These are phyloP conservation scores for Phylloporus arenicola DNA, from an alignment of 768 basidiomycete species.

Conservation along the genomic window DNA sequence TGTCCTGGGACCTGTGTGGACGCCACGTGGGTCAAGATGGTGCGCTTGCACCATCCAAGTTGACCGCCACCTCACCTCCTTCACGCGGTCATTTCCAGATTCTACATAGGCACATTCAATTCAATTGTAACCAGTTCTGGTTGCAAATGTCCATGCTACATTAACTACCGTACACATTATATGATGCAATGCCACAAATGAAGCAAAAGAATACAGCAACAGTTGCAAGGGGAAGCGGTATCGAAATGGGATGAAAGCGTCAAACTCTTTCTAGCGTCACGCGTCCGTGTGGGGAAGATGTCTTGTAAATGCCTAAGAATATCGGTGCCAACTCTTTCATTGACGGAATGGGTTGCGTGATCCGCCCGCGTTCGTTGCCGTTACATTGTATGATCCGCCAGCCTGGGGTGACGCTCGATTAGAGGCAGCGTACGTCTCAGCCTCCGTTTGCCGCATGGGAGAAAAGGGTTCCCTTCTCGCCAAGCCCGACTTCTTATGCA, in stretches of 20 bases:
- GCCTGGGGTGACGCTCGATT: constrained; percentile 34
- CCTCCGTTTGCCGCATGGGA: constrained; percentile 43
- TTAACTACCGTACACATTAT: constrained; percentile 18
- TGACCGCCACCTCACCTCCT: constrained; percentile 9
- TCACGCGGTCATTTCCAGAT: constrained; percentile 24
- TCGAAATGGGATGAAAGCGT: constrained; percentile 1
- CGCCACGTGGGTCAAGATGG: constrained; percentile 22
- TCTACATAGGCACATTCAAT: constrained; percentile 1
- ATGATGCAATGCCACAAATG: constrained; percentile 12
- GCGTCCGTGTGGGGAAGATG: constrained; percentile 24
- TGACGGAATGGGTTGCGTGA: constrained; percentile 52
- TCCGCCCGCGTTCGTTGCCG: constrained; percentile 40
- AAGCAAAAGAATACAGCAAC: constrained; percentile 13
- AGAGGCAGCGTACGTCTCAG: constrained; percentile 53
- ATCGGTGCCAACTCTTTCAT: constrained; percentile 23
- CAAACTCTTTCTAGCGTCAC: constrained; percentile 16
- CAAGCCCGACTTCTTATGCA: constrained; percentile 28
- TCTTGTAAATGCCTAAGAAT: constrained; percentile 6
- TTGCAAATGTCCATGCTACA: constrained; percentile 15
- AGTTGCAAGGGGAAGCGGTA: constrained; percentile 10
- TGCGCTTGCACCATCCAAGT: constrained; percentile 8
- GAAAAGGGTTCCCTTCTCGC: constrained; percentile 24
- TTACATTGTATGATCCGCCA: constrained; percentile 40
- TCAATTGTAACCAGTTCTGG: constrained; percentile 8
- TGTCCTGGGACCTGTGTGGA: constrained; percentile 18